phyloP scores from a whole-genome alignment of 2,329 filamentous ascomycete species.

The Trichoderma aggressivum region DNA sequence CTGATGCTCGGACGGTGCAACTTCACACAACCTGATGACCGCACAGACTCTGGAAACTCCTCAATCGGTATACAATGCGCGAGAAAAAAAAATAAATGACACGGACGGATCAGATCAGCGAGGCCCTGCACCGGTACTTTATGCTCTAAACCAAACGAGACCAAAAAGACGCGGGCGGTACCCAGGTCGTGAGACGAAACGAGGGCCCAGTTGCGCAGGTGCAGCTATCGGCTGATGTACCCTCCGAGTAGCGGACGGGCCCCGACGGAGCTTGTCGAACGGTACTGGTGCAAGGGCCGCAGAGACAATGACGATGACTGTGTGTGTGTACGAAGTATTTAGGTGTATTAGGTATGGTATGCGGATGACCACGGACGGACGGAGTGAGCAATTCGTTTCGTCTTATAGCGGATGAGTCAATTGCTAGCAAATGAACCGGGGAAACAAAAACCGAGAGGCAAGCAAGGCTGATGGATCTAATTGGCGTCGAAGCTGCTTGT shows the following conservation, averaged over 20 bases:
- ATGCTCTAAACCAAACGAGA: background rate
- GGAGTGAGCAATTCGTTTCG: background rate
- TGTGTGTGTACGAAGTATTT: no score
- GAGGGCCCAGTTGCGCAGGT: constrained; percentile 5
- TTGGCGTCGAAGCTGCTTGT: background rate
- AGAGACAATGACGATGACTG: no score
- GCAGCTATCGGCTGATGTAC: constrained; percentile 9
- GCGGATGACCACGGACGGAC: background rate
- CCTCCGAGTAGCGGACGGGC: background rate
- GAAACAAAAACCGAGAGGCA: background rate
- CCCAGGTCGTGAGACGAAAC: constrained; percentile 12
- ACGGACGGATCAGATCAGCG: background rate
- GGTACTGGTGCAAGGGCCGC: background rate
- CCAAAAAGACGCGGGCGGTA: constrained; percentile 18
- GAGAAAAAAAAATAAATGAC: background rate
- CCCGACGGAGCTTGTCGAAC: background rate
- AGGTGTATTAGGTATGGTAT: background rate
- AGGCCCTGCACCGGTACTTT: background rate
- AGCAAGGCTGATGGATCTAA: background rate
- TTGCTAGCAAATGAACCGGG: background rate
- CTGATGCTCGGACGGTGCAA: background rate
- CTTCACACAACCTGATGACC: background rate
- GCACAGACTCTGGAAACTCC: background rate
- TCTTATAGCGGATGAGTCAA: constrained; percentile 3
- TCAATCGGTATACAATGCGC: background rate